phyloP scores from a whole-genome alignment of 2,329 filamentous ascomycete genomes.

The Trichoderma guizhouense region DNA sequence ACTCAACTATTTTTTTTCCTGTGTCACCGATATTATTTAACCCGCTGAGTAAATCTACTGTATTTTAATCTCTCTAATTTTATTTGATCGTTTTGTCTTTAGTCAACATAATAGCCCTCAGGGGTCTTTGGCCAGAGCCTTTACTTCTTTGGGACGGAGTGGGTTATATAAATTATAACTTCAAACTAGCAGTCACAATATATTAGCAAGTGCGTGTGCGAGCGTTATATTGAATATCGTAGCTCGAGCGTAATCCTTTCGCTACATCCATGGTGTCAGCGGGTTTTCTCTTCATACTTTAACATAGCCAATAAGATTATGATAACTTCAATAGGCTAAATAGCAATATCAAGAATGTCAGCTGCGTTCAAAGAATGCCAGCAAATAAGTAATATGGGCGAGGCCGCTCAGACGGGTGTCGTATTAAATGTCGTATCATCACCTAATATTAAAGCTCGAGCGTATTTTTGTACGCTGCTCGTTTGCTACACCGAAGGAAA shows the following conservation, averaged over 20 bases:
- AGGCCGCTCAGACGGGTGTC: neutral
- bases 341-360: neutral
- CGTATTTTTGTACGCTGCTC: neutral
- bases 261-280: neutral
- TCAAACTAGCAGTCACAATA: too few species aligned
- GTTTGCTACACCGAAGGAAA: neutral
- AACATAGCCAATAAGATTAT: neutral
- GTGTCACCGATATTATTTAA: neutral
- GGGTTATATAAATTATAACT: too few species aligned
- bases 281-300: neutral
- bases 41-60: neutral
- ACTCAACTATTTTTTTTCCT: neutral
- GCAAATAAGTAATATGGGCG: neutral
- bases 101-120: too few species aligned
- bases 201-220: too few species aligned
- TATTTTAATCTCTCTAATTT: too few species aligned
- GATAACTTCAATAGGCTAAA: neutral
- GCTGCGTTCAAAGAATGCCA: neutral
- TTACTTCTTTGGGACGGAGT: too few species aligned
- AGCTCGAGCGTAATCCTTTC: neutral
- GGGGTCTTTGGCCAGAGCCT: too few species aligned
- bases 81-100: too few species aligned
- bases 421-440: neutral
- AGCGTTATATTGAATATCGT: too few species aligned
- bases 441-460: neutral